Evolutionary conservation across 1,284 basidiomycete genomes (phyloP).

Genomic region (Papiliotrema nemorosa): DNA sequence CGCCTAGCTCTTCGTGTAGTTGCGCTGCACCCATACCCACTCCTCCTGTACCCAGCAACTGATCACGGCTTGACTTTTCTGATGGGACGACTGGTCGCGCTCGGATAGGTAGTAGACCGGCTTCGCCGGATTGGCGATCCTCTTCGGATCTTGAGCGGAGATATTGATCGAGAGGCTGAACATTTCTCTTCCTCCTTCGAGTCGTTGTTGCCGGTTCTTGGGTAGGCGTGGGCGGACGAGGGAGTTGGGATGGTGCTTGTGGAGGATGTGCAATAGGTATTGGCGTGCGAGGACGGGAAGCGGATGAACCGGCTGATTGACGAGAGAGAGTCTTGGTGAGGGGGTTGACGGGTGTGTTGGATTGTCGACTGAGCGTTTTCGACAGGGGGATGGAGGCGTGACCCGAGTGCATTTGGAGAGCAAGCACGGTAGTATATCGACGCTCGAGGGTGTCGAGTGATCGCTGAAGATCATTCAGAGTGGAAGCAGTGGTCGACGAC

Average conservation of each 20-base stretch:
- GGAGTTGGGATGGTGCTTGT: background rate
- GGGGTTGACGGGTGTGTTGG: background rate
- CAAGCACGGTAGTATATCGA: background rate
- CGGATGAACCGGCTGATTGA: no score
- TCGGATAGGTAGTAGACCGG: conserved; percentile 33
- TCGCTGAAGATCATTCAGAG: conserved; percentile 16
- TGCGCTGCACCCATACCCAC: conserved; percentile 33
- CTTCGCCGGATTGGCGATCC: conserved; percentile 26
- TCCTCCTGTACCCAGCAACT: conserved; percentile 18
- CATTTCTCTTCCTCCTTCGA: background rate
- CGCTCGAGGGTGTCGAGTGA: conserved; percentile 18
- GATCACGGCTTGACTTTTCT: conserved; percentile 13
- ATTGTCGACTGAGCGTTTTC: background rate
- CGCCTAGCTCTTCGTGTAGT: conserved; percentile 49
- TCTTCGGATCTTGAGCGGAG: conserved; percentile 27
- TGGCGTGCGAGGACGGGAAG: background rate
- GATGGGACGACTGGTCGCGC: background rate
- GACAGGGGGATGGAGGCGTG: conserved; percentile 9
- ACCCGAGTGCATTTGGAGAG: background rate
- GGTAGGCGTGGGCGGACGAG: background rate
- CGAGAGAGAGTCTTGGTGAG: no score
- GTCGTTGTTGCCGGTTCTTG: background rate
- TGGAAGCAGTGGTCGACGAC: conserved; percentile 18
- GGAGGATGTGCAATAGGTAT: background rate
- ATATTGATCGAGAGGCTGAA: conserved; percentile 20